Evolutionary conservation across 2,329 filamentous ascomycete species (phyloP), one percentile per base, ranked within the genome.

Genomic region (Botrytis pseudocinerea): DNA sequence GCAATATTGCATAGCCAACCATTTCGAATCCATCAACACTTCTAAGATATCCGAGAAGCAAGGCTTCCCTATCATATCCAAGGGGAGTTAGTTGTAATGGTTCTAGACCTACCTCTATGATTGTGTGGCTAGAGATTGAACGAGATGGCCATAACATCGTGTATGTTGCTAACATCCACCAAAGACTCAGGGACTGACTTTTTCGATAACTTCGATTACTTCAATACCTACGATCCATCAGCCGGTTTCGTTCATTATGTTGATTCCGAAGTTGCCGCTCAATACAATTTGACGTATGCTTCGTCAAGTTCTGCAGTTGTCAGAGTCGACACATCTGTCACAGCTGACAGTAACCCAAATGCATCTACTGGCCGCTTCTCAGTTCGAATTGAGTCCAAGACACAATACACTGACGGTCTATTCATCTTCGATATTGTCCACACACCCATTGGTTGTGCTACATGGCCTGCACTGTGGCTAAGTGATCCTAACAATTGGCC

Each of bases 241-340:
- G 57, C 76, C 6, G 85, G 85, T 0, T 85, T 85, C 72, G 85
- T 86, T 6, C 79, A 85, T 76, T 87, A 84, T 74, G 84, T 83
- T n/a, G 74, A 76, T 22, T 73, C 75, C 4, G 71, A 59, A 60
- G 40, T 73, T 70, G 73, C 79, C 14, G 42, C 69, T 20, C 69
- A 82, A 77, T 74, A 86, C 84, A 92, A 92, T 81, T 84, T 92
- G 46, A 92, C 91, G 0, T 88, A 88, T 77, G 87, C 89, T 9
- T 85, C 86, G 1, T 77, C 83, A 1, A 81, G 82, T 57, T 84
- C 87, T 0, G 89, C 89, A 16, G 77, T 92, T 28, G 79, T 92
- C 44, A 84, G 83, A 61, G 90, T 92, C 68, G 90, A 92, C 79
- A 89, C 88, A 18, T 85, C 84, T 2, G 87, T 89, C 25, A 85